These are phyloP conservation scores for Fomes fomentarius DNA, from an alignment of 1,284 basidiomycete genomes.

Conservation along the genomic window DNA sequence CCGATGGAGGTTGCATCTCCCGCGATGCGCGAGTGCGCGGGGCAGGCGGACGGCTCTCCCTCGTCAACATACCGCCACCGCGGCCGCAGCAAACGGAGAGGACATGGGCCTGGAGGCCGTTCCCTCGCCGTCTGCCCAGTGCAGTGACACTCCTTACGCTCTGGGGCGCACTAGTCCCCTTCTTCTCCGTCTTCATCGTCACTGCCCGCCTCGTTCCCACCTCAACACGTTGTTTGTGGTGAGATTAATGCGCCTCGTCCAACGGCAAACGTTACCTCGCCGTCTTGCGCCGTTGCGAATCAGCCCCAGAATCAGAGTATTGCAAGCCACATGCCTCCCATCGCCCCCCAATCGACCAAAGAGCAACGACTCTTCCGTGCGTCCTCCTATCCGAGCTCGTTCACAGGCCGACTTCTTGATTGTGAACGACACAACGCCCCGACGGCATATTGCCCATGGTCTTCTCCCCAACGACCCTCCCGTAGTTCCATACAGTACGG, in stretches of 20 bases:
- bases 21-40: too few relatives aligned
- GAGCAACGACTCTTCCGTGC: conserved; percentile 4
- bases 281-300: conserved; percentile 7
- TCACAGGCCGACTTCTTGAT: background rate
- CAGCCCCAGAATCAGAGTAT: conserved; percentile 1
- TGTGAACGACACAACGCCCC: too few relatives aligned
- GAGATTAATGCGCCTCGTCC: conserved; percentile 5
- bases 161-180: background rate
- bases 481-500: conserved; percentile 8
- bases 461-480: conserved; percentile 12
- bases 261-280: conserved; percentile 5
- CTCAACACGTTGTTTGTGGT: conserved; percentile 5
- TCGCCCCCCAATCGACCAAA: too few relatives aligned
- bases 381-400: background rate
- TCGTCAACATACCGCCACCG: too few relatives aligned
- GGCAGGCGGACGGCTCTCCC: too few relatives aligned
- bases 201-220: conserved; percentile 4
- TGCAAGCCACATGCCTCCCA: background rate
- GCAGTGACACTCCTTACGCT: conserved; percentile 2
- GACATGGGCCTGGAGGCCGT: conserved; percentile 1
- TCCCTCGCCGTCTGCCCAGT: background rate
- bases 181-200: conserved; percentile 1
- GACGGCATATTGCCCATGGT: conserved; percentile 16
- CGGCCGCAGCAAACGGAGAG: background rate
- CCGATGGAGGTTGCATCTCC: too few relatives aligned